Conservation (phyloP, 192 early-diverging fungal species). For the Coemansia sp. region DNA sequence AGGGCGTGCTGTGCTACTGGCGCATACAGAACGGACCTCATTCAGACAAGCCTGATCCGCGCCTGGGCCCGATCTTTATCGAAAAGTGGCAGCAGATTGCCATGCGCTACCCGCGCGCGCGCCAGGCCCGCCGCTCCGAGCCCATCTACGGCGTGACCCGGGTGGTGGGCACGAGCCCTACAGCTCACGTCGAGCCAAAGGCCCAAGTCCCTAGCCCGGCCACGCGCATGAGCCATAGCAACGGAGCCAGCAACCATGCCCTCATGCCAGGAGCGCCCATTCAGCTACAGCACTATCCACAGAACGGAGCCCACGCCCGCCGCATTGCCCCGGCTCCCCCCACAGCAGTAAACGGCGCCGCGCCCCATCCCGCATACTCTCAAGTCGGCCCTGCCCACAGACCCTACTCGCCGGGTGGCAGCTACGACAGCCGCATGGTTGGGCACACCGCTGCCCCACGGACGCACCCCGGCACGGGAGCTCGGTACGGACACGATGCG, state of each 20-base stretch:
- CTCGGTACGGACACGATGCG: background rate
- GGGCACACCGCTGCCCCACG: background rate
- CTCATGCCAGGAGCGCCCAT: too few relatives aligned
- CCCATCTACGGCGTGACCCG: constrained; percentile 35
- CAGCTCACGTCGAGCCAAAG: background rate
- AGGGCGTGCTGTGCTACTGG: constrained; percentile 48
- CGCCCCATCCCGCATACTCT: too few relatives aligned
- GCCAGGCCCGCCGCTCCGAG: constrained; percentile 33
- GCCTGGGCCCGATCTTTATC: constrained; percentile 16
- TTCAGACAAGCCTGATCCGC: constrained; percentile 22
- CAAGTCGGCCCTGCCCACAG: too few relatives aligned
- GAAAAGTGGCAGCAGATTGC: constrained; percentile 36
- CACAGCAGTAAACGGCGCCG: too few relatives aligned
- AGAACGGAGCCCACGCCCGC: too few relatives aligned
- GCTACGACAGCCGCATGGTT: background rate
- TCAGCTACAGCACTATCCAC: too few relatives aligned
- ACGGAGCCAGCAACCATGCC: background rate
- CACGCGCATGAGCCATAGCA: background rate
- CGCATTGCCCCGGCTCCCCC: too few relatives aligned
- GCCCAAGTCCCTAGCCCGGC: background rate
- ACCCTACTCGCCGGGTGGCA: too few relatives aligned
- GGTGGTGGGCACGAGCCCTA: background rate
- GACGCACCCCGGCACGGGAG: background rate
- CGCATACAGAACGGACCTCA: constrained; percentile 30
- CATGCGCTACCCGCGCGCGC: constrained; percentile 31